phyloP scores from a whole-genome alignment of 495 filamentous ascomycete genomes.

The Hypoxylon lenormandii region DNA sequence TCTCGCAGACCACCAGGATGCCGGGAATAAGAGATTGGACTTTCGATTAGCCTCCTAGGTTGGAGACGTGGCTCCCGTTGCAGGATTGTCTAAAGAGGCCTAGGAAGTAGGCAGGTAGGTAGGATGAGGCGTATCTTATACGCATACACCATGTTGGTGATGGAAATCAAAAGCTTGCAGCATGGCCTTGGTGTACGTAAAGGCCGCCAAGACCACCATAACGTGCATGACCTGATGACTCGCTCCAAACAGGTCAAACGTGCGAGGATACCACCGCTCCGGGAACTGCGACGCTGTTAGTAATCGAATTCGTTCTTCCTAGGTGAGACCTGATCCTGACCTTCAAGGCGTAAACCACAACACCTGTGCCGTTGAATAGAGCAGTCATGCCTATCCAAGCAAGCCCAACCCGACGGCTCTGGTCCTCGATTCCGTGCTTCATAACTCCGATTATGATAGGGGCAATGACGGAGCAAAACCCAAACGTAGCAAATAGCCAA shows the following conservation, averaged over 20 bases:
- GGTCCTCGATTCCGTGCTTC: constrained; percentile 54
- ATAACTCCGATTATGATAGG: constrained; percentile 59
- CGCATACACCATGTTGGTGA: constrained; percentile 44
- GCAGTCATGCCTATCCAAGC: constrained; percentile 57
- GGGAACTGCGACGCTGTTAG: constrained; percentile 54
- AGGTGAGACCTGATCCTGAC: constrained; percentile 46
- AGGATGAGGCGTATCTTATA: neutral
- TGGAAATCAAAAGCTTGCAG: constrained; percentile 62
- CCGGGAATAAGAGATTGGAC: constrained; percentile 77
- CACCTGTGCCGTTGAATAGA: constrained; percentile 58
- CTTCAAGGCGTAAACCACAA: constrained; percentile 58
- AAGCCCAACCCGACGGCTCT: constrained; percentile 58
- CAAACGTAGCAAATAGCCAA: constrained; percentile 59
- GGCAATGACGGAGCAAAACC: constrained; percentile 55
- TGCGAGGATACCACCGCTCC: constrained; percentile 58
- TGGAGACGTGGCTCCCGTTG: neutral
- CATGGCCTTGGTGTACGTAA: constrained; percentile 60
- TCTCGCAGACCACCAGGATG: constrained; percentile 71
- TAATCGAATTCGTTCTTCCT: neutral
- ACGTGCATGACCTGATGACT: constrained; percentile 68
- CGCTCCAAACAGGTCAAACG: constrained; percentile 63
- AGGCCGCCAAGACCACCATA: constrained; percentile 60
- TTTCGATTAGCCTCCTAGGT: constrained; percentile 62
- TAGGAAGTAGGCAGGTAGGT: neutral
- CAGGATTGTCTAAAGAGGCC: neutral